These are phyloP conservation scores for Phylloporus arenicola DNA, from an alignment of 768 basidiomycete genomes.

Conservation along the genomic window DNA sequence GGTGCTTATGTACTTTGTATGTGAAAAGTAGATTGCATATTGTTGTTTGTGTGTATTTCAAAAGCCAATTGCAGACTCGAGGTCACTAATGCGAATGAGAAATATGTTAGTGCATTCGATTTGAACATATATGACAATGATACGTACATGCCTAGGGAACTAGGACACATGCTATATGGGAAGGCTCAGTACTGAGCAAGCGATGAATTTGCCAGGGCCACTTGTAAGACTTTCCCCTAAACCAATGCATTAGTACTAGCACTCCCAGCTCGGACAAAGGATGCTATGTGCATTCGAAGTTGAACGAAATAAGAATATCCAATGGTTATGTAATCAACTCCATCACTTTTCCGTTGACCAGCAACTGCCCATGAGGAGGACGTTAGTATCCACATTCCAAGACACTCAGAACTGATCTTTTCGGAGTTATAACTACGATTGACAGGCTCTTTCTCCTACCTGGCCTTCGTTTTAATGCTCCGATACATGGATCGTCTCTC, in stretches of 20 bases:
- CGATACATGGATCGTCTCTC: constrained; percentile 59
- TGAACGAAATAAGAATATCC: too few relatives aligned
- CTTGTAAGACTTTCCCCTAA: too few relatives aligned
- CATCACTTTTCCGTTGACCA: too few relatives aligned
- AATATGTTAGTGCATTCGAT: not conserved
- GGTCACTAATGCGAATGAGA: constrained; percentile 61
- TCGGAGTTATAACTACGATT: constrained; percentile 87
- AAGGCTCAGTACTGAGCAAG: not conserved
- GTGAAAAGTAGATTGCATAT: too few relatives aligned
- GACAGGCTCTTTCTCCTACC: constrained; percentile 52
- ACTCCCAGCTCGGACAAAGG: too few relatives aligned
- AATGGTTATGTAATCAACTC: too few relatives aligned
- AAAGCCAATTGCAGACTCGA: constrained; percentile 83
- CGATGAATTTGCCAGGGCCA: constrained; percentile 59
- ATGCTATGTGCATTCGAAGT: not conserved
- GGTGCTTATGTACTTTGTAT: too few relatives aligned
- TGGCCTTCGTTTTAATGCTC: constrained; percentile 80
- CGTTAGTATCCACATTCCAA: too few relatives aligned
- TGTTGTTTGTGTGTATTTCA: too few relatives aligned
- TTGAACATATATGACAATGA: not conserved
- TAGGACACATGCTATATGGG: constrained; percentile 32
- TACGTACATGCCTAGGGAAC: constrained; percentile 34
- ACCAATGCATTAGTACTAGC: too few relatives aligned
- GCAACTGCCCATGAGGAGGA: too few relatives aligned
- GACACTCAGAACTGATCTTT: not conserved